phyloP scores from a whole-genome alignment of 257 asterid genomes.

The Parsonsia alboflavescens region DNA sequence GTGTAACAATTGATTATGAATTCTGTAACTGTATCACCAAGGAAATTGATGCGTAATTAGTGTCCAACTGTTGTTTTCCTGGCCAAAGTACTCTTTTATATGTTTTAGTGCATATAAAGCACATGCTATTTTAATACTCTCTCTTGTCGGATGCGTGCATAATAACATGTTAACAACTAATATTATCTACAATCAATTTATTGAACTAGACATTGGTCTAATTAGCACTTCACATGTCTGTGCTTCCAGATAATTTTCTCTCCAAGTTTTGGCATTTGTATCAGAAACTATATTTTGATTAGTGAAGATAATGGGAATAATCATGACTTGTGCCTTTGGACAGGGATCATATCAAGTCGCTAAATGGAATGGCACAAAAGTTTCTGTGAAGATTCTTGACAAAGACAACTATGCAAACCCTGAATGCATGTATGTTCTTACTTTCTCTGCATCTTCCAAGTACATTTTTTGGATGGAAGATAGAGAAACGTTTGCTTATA shows the following conservation, averaged over 20 bases:
- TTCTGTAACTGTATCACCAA: too few species aligned
- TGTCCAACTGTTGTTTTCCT: neutral
- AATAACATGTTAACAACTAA: neutral
- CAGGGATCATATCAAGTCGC: slow-evolving; percentile 99
- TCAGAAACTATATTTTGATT: neutral
- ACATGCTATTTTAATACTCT: neutral
- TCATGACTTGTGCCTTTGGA: slow-evolving; percentile 11
- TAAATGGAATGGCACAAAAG: slow-evolving; percentile 96
- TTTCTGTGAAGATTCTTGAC: slow-evolving; percentile 93
- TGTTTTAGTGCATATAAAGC: neutral
- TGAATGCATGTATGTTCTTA: slow-evolving; percentile 57
- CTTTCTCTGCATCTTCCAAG: slow-evolving; percentile 12
- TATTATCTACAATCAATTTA: neutral
- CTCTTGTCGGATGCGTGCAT: neutral
- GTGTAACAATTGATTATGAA: neutral
- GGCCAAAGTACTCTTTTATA: neutral
- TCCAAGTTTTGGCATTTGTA: neutral
- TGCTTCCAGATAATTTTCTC: neutral
- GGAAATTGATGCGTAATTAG: neutral
- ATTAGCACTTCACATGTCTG: neutral
- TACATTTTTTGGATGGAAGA: neutral
- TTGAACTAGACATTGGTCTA: neutral
- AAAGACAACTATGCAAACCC: slow-evolving; percentile 75
- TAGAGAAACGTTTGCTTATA: neutral
- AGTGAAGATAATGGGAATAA: neutral